phyloP scores from a whole-genome alignment of 2,329 filamentous ascomycete species.

The Nannizziopsis barbatae region DNA sequence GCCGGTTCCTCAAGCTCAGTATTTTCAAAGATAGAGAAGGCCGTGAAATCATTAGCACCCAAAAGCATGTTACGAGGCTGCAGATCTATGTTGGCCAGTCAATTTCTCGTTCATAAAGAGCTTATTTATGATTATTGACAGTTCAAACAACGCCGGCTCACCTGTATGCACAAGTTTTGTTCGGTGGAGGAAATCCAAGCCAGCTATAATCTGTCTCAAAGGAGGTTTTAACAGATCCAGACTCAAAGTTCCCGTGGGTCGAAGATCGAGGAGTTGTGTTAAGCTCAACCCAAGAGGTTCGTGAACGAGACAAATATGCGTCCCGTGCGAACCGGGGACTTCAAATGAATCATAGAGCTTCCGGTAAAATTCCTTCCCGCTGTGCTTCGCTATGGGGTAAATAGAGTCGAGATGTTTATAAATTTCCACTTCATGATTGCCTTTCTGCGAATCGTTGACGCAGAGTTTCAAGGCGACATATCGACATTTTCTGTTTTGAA shows the following conservation, averaged over 20 bases:
- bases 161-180: slow-evolving; percentile 10
- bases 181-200: slow-evolving; percentile 5
- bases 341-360: slow-evolving; percentile 15
- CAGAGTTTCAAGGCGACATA: not conserved
- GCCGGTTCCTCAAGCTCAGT: slow-evolving; percentile 10
- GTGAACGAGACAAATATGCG: slow-evolving; percentile 13
- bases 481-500: not conserved
- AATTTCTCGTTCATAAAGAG: not conserved
- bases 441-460: slow-evolving; percentile 3
- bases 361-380: slow-evolving; percentile 8
- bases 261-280: slow-evolving; percentile 12
- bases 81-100: slow-evolving; percentile 4
- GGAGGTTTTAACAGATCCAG: slow-evolving; percentile 12
- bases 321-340: slow-evolving; percentile 9
- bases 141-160: not conserved
- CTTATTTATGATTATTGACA: no score
- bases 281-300: slow-evolving; percentile 13
- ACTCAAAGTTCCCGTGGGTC: slow-evolving; percentile 2
- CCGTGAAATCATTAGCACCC: slow-evolving; percentile 4
- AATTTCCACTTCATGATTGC: slow-evolving; percentile 8
- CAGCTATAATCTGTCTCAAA: slow-evolving; percentile 9
- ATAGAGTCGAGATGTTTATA: slow-evolving; percentile 10
- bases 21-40: slow-evolving; percentile 13
- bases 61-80: slow-evolving; percentile 13
- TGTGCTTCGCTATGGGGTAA: slow-evolving; percentile 3